Conservation (phyloP, 768 basidiomycete genomes). For the Gymnopilus dilepis region DNA sequence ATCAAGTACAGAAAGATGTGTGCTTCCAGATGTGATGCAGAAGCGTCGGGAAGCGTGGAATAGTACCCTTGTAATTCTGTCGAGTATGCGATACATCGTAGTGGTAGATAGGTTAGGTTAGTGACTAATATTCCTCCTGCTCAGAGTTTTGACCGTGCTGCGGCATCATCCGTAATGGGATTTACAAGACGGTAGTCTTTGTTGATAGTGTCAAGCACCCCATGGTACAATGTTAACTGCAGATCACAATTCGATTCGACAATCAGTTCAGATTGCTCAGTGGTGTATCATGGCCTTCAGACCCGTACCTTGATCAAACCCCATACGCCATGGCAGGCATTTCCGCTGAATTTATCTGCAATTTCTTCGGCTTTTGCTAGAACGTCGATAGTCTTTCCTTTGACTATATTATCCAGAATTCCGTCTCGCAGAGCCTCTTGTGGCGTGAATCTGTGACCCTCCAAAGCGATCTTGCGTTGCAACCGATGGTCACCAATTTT, state of each 20-base stretch:
- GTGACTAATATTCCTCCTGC: slow-evolving; percentile 1
- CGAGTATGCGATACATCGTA: background rate
- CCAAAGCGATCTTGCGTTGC: slow-evolving; percentile 76
- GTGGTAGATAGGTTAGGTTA: too few species aligned
- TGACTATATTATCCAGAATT: slow-evolving; percentile 72
- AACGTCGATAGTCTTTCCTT: slow-evolving; percentile 62
- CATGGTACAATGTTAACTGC: slow-evolving; percentile 61
- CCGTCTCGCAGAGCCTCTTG: slow-evolving; percentile 68
- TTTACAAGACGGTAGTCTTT: slow-evolving; percentile 42
- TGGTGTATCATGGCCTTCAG: too few species aligned
- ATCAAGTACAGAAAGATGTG: background rate
- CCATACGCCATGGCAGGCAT: slow-evolving; percentile 69
- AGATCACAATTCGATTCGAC: background rate
- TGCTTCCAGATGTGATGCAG: background rate
- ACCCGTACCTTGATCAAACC: slow-evolving; percentile 69
- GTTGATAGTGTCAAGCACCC: slow-evolving; percentile 50
- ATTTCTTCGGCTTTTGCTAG: slow-evolving; percentile 68
- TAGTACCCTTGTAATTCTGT: background rate
- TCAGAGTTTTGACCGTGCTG: slow-evolving; percentile 52
- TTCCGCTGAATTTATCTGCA: slow-evolving; percentile 54
- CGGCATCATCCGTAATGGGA: slow-evolving; percentile 51
- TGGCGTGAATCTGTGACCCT: slow-evolving; percentile 81
- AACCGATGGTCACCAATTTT: slow-evolving; percentile 66
- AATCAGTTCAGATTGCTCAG: background rate
- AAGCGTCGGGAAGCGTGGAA: background rate